Evolutionary conservation across 139 green algal genomes (phyloP).

Genomic region (Edaphochlamys debaryana): DNA sequence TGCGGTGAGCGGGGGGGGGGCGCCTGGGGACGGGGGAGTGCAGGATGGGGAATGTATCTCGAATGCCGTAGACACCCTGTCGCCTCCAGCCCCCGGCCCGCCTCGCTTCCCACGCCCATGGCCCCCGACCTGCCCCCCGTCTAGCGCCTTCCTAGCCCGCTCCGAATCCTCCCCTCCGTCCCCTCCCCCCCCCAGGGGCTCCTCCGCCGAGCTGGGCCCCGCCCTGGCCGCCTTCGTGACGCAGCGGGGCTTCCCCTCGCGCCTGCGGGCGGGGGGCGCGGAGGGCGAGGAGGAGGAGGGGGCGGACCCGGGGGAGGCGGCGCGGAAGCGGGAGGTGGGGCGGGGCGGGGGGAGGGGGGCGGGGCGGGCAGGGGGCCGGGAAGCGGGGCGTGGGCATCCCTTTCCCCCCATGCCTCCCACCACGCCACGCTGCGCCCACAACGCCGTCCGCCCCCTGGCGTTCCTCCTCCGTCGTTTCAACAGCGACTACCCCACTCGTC

Average conservation of each 20-base stretch:
- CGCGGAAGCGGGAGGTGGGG: conserved; percentile 44
- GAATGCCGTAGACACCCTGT: too few species aligned
- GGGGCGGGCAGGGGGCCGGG: not conserved
- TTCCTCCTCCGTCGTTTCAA: not conserved
- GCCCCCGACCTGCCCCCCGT: too few species aligned
- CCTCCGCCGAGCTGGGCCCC: not conserved
- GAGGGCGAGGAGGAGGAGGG: not conserved
- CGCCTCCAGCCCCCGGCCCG: too few species aligned
- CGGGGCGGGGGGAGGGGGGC: not conserved
- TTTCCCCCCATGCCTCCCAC: not conserved
- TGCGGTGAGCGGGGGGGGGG: conserved; percentile 34
- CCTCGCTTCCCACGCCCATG: too few species aligned
- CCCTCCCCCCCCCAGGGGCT: conserved; percentile 5
- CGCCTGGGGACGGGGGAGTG: not conserved
- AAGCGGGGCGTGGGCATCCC: not conserved
- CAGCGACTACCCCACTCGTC: not conserved
- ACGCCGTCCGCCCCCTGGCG: too few species aligned
- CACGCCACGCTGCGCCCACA: too few species aligned
- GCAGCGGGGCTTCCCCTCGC: conserved; percentile 17
- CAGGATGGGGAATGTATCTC: not conserved
- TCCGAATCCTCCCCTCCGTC: not conserved
- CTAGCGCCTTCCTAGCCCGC: too few species aligned
- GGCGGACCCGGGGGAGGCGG: conserved; percentile 45
- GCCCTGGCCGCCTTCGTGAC: conserved; percentile 23
- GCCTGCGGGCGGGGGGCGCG: not conserved